Evolutionary conservation across 768 basidiomycete genomes (phyloP).

Genomic region (Hygrophorus pudorinus): DNA sequence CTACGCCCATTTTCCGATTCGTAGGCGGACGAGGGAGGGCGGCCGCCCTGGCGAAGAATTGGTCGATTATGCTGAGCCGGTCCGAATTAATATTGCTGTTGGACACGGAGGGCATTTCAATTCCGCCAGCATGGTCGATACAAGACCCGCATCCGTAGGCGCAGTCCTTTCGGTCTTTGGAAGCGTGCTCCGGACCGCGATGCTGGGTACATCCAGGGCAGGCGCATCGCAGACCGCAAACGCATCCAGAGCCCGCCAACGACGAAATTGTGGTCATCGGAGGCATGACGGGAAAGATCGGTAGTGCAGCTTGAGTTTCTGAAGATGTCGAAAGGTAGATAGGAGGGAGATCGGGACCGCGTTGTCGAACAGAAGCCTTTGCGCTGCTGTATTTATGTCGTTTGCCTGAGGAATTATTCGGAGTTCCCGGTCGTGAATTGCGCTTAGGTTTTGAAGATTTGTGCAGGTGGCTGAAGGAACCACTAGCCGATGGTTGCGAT

Average conservation of each 20-base stretch:
- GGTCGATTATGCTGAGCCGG: slow-evolving; percentile 35
- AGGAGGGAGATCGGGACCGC: slow-evolving; percentile 39
- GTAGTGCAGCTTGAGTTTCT: slow-evolving; percentile 19
- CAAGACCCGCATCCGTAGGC: slow-evolving; percentile 53
- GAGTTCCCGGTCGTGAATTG: slow-evolving; percentile 20
- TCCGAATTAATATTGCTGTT: slow-evolving; percentile 8
- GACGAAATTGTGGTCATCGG: slow-evolving; percentile 49
- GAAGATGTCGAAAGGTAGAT: slow-evolving; percentile 25
- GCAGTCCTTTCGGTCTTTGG: slow-evolving; percentile 35
- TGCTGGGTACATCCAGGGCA: slow-evolving; percentile 71
- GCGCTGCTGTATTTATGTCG: too few species aligned
- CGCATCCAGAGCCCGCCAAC: slow-evolving; percentile 60
- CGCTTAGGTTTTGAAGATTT: slow-evolving; percentile 6
- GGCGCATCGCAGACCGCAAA: slow-evolving; percentile 56
- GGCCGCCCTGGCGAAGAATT: slow-evolving; percentile 61
- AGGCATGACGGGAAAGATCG: slow-evolving; percentile 48
- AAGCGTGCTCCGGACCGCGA: slow-evolving; percentile 41
- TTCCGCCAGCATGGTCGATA: slow-evolving; percentile 39
- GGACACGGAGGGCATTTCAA: slow-evolving; percentile 29
- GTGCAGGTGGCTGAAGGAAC: slow-evolving; percentile 1
- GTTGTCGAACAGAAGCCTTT: neutral
- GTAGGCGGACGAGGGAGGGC: slow-evolving; percentile 51
- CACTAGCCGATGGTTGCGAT: slow-evolving; percentile 6
- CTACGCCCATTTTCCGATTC: slow-evolving; percentile 27
- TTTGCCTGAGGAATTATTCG: slow-evolving; percentile 2